Percentiles rank a stretch among this genome's conserved stretches.
Evolutionary conservation across 345 rosid genomes (phyloP).

Genomic region (Mangifera indica): DNA sequence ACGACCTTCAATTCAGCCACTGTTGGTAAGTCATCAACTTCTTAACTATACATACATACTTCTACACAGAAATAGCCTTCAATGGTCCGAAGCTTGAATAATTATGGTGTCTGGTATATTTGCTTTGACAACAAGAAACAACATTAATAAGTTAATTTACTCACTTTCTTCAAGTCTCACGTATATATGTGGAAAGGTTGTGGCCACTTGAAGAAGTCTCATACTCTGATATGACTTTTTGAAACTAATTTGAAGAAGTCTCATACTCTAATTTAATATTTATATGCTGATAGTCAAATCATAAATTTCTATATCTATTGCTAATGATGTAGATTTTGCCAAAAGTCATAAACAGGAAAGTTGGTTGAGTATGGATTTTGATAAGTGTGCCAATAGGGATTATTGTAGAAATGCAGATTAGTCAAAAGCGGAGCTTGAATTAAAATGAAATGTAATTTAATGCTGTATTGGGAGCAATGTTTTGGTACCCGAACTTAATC

Average conservation of each 20-base stretch:
- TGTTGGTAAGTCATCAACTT: slow-evolving; percentile 54
- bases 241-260: background rate
- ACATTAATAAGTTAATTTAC: background rate
- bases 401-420: background rate
- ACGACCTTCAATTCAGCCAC: slow-evolving; percentile 86
- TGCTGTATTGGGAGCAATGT: background rate
- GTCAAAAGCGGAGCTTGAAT: background rate
- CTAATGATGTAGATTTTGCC: background rate
- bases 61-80: background rate
- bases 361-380: background rate
- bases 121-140: slow-evolving; percentile 3
- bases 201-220: background rate
- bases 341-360: background rate
- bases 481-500: too few relatives aligned
- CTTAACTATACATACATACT: background rate
- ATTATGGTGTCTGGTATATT: background rate
- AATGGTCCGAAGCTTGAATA: background rate
- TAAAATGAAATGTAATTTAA: background rate
- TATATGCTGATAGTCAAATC: background rate
- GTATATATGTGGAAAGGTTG: too few relatives aligned
- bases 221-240: background rate
- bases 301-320: background rate
- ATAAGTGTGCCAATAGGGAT: slow-evolving; percentile 15
- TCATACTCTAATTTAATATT: background rate
- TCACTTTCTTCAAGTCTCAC: background rate